Percentiles rank a stretch among this genome's conserved stretches.
phyloP scores from a whole-genome alignment of 768 basidiomycete genomes.

The Panaeolus papilionaceus region DNA sequence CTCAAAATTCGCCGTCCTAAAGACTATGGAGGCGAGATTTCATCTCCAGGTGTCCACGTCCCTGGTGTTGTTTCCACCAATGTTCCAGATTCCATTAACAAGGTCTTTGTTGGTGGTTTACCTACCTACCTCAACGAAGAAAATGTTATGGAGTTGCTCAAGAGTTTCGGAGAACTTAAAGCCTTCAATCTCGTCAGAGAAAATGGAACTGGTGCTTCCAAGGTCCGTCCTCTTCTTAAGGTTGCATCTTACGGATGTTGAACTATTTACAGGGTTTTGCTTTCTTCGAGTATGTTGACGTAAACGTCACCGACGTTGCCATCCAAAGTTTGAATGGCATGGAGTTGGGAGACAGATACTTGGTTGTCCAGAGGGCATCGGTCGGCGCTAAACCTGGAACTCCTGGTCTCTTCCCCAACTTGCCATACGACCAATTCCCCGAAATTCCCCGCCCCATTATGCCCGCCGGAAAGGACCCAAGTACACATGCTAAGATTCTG shows the following conservation, averaged over 20 bases:
- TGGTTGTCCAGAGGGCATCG: slow-evolving; percentile 96
- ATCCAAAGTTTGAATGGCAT: slow-evolving; percentile 97
- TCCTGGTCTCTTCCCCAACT: slow-evolving; percentile 66
- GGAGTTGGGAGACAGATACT: slow-evolving; percentile 94
- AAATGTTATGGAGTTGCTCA: slow-evolving; percentile 97
- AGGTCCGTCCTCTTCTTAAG: slow-evolving; percentile 53
- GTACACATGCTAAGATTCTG: slow-evolving; percentile 79
- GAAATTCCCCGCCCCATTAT: slow-evolving; percentile 89
- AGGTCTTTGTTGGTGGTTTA: slow-evolving; percentile 95
- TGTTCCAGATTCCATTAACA: slow-evolving; percentile 97
- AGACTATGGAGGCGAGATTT: slow-evolving; percentile 87
- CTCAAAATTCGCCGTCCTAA: slow-evolving; percentile 98
- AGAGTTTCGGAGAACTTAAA: slow-evolving; percentile 96
- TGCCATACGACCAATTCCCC: slow-evolving; percentile 83
- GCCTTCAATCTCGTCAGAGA: slow-evolving; percentile 99
- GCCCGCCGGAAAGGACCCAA: slow-evolving; percentile 74
- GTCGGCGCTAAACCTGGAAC: slow-evolving; percentile 86
- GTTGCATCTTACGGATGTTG: slow-evolving; percentile 16
- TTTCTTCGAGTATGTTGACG: slow-evolving; percentile 97
- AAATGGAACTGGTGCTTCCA: slow-evolving; percentile 85
- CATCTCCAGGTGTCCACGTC: slow-evolving; percentile 75
- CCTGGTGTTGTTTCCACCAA: slow-evolving; percentile 97
- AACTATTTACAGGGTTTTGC: slow-evolving; percentile 82
- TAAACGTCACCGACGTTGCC: slow-evolving; percentile 89
- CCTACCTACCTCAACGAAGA: slow-evolving; percentile 97